phyloP scores from a whole-genome alignment of 2,329 filamentous ascomycete species.

The Epichloe glyceriae region DNA sequence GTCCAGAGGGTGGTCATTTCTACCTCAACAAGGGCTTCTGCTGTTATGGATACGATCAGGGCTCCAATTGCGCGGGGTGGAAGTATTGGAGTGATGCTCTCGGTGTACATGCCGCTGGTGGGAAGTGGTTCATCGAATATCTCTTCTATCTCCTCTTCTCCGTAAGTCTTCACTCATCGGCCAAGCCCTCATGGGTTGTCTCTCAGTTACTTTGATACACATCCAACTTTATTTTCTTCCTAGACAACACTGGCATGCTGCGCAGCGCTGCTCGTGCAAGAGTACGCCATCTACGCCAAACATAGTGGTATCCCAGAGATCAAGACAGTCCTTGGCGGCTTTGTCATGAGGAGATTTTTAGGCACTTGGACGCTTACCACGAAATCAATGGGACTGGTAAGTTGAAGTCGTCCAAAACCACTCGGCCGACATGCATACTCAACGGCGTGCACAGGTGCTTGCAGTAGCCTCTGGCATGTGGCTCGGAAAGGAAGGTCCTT shows the following conservation, averaged over 20 bases:
- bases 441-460: conserved; percentile 47
- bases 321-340: conserved; percentile 88
- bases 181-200: not conserved
- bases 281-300: conserved; percentile 77
- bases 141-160: conserved; percentile 77
- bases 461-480: conserved; percentile 90
- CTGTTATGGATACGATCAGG: conserved; percentile 80
- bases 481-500: conserved; percentile 89
- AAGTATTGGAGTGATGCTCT: conserved; percentile 69
- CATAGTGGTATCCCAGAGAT: conserved; percentile 97
- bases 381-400: conserved; percentile 77
- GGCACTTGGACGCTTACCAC: conserved; percentile 79
- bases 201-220: not conserved
- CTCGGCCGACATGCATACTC: not conserved
- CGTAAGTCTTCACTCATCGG: conserved; percentile 33
- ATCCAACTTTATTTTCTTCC: not conserved
- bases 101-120: conserved; percentile 49
- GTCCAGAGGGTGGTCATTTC: conserved; percentile 66
- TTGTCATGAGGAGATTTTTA: conserved; percentile 79
- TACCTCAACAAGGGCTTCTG: conserved; percentile 89
- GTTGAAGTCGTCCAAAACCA: conserved; percentile 11
- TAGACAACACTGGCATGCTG: conserved; percentile 65
- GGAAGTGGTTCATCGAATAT: conserved; percentile 75
- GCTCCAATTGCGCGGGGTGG: conserved; percentile 77
- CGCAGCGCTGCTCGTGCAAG: conserved; percentile 67